phyloP scores from a whole-genome alignment of 768 basidiomycete genomes.

The Cystofilobasidium ferigula region DNA sequence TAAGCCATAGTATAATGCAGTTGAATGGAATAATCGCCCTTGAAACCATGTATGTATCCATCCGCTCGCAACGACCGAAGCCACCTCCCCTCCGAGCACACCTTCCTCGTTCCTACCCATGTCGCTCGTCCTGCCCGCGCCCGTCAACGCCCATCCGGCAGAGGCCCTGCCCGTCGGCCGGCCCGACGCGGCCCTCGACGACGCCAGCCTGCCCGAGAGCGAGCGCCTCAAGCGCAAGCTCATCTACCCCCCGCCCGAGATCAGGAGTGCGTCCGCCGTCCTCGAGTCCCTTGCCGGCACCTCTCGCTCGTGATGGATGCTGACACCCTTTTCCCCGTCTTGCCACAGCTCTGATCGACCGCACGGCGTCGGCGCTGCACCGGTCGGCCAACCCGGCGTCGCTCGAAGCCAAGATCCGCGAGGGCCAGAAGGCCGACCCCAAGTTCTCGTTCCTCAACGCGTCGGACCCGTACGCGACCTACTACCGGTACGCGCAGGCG shows the following conservation, averaged over 20 bases:
- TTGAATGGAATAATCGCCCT: too few species aligned
- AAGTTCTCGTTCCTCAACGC: constrained; percentile 98
- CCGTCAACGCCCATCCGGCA: constrained; percentile 31
- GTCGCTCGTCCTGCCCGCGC: constrained; percentile 35
- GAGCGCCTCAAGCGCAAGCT: constrained; percentile 65
- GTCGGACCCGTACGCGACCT: constrained; percentile 94
- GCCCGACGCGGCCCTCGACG: constrained; percentile 39
- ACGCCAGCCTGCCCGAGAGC: constrained; percentile 36
- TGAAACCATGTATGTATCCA: background rate
- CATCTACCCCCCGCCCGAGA: constrained; percentile 91
- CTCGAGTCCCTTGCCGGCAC: background rate
- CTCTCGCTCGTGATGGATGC: background rate
- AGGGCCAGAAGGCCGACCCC: constrained; percentile 88
- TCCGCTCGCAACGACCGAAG: background rate
- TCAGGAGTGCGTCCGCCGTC: constrained; percentile 56
- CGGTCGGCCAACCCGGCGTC: constrained; percentile 84
- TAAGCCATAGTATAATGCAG: background rate
- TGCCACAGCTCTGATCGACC: constrained; percentile 73
- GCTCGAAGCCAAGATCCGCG: constrained; percentile 94
- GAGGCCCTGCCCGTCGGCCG: constrained; percentile 22
- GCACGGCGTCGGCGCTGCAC: constrained; percentile 81
- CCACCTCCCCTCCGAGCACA: background rate
- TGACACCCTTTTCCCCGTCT: constrained; percentile 14
- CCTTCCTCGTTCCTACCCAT: constrained; percentile 20
- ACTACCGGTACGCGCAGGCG: constrained; percentile 60